phyloP scores from a whole-genome alignment of 768 basidiomycete species.

The Trametes gibbosa region DNA sequence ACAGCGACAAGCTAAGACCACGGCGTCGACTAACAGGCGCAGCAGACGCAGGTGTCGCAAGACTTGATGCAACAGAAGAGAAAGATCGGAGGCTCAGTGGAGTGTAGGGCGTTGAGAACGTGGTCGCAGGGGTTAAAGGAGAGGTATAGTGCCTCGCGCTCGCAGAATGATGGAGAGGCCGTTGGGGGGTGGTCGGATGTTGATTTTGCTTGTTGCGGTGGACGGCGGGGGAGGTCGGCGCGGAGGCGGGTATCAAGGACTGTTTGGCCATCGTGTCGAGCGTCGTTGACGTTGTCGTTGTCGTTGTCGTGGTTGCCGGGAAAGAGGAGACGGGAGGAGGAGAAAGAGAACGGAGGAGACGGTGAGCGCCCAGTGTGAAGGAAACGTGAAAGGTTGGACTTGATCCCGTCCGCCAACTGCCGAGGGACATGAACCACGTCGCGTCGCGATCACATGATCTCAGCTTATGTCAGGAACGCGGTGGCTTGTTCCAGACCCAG shows the following conservation, averaged over 20 bases:
- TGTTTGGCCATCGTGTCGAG: slow-evolving; percentile 27
- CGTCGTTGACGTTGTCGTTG: slow-evolving; percentile 22
- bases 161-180: slow-evolving; percentile 34
- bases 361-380: slow-evolving; percentile 8
- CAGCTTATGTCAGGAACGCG: slow-evolving; percentile 18
- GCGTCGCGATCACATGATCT: slow-evolving; percentile 16
- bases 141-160: slow-evolving; percentile 46
- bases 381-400: slow-evolving; percentile 19
- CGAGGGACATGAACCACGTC: slow-evolving; percentile 18
- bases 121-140: slow-evolving; percentile 57
- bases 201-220: slow-evolving; percentile 35
- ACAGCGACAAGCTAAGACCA: slow-evolving; percentile 41
- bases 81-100: slow-evolving; percentile 68
- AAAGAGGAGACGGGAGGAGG: slow-evolving; percentile 11
- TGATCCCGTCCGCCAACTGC: slow-evolving; percentile 20
- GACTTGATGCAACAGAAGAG: slow-evolving; percentile 45
- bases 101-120: slow-evolving; percentile 57
- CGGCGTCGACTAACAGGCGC: slow-evolving; percentile 32
- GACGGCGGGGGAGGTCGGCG: slow-evolving; percentile 43
- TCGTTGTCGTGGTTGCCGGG: slow-evolving; percentile 25
- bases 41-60: slow-evolving; percentile 60
- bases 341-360: slow-evolving; percentile 3
- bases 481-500: neutral
- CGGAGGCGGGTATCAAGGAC: slow-evolving; percentile 37
- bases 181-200: slow-evolving; percentile 64